Evolutionary conservation across 179 eudicot species (phyloP).

Genomic region (Patellifolia procumbens): DNA sequence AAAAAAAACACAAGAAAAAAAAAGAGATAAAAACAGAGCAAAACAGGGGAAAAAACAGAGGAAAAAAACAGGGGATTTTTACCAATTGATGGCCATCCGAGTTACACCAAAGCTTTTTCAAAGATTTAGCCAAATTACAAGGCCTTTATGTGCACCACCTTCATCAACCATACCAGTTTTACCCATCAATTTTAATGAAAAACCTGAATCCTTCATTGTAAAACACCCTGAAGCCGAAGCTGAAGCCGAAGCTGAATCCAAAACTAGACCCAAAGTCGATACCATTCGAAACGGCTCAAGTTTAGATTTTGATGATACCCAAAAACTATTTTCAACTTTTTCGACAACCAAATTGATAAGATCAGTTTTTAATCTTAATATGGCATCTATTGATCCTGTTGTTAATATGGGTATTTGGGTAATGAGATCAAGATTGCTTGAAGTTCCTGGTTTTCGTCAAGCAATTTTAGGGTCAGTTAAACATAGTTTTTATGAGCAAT

Average conservation of each 20-base stretch:
- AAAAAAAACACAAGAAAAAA: too few relatives aligned
- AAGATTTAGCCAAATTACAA: slow-evolving; percentile 31
- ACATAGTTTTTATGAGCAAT: slow-evolving; percentile 68
- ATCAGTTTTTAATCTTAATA: slow-evolving; percentile 37
- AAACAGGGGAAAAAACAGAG: slow-evolving; percentile 11
- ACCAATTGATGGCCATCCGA: slow-evolving; percentile 42
- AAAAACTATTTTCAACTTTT: slow-evolving; percentile 35
- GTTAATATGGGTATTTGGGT: slow-evolving; percentile 60
- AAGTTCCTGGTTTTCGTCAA: slow-evolving; percentile 33
- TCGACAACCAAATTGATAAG: slow-evolving; percentile 42
- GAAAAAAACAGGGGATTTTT: slow-evolving; percentile 26
- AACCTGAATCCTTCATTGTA: slow-evolving; percentile 18
- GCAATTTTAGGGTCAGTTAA: slow-evolving; percentile 35
- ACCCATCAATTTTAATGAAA: slow-evolving; percentile 36
- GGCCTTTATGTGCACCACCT: slow-evolving; percentile 24
- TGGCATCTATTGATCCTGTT: slow-evolving; percentile 49
- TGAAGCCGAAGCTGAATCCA: background rate
- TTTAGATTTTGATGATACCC: slow-evolving; percentile 35
- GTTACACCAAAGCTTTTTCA: slow-evolving; percentile 39
- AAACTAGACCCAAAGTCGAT: background rate
- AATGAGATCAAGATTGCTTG: slow-evolving; percentile 53
- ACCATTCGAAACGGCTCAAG: background rate
- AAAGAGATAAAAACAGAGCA: slow-evolving; percentile 24
- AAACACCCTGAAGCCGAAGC: slow-evolving; percentile 3
- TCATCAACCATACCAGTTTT: slow-evolving; percentile 28